phyloP scores from a whole-genome alignment of 1,284 basidiomycete genomes.

The Microbotryum saponariae region DNA sequence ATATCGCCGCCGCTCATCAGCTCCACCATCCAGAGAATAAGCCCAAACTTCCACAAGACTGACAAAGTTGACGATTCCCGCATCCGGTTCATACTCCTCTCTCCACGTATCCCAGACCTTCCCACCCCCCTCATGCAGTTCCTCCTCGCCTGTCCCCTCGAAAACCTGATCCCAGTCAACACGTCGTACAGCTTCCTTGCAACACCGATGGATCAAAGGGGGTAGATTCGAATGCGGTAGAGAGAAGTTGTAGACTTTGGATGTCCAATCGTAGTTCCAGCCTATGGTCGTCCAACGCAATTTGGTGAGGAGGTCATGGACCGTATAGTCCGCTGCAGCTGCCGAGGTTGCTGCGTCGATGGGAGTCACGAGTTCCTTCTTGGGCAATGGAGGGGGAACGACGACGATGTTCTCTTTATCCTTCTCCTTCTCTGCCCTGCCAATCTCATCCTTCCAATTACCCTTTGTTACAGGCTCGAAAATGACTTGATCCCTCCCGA shows the following conservation, averaged over 20 bases:
- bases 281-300: constrained; percentile 89
- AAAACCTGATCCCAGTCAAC: constrained; percentile 67
- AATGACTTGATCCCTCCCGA: background rate
- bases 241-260: constrained; percentile 80
- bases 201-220: constrained; percentile 51
- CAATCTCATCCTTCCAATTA: constrained; percentile 1
- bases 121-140: background rate
- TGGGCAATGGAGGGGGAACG: no score
- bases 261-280: constrained; percentile 80
- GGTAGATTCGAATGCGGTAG: constrained; percentile 58
- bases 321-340: constrained; percentile 1
- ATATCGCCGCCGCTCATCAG: no score
- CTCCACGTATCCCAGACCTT: constrained; percentile 14
- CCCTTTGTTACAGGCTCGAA: constrained; percentile 6
- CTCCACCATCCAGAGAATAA: no score
- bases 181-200: constrained; percentile 53
- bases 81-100: constrained; percentile 49
- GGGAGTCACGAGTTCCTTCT: background rate
- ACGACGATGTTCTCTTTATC: background rate
- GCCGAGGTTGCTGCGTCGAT: no score
- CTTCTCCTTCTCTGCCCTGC: background rate
- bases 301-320: constrained; percentile 23
- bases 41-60: no score
- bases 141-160: constrained; percentile 40
- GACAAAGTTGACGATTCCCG: constrained; percentile 80